A percentile compares a stretch with the other conserved stretches of the same genome.
Conservation (phyloP, 257 asterid genomes). For the Verbascum thapsus region DNA sequence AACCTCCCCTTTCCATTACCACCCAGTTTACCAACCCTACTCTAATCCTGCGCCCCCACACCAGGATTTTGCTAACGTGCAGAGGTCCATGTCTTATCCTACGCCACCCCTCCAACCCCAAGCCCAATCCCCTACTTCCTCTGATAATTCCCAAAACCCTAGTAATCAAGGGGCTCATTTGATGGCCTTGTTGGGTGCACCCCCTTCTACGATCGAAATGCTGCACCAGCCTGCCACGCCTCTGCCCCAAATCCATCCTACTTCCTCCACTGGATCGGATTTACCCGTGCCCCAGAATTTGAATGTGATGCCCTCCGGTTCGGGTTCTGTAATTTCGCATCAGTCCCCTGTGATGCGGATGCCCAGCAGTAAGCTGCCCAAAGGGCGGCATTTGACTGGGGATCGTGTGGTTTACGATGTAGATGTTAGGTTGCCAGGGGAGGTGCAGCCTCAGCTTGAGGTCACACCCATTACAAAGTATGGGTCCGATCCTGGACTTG, state of each 20-base stretch:
- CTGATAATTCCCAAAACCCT: conserved; percentile 45
- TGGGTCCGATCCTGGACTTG: conserved; percentile 92
- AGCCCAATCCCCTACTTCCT: conserved; percentile 33
- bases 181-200: conserved; percentile 91
- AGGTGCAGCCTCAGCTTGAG: conserved; percentile 98
- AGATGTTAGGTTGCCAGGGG: conserved; percentile 78
- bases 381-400: conserved; percentile 83
- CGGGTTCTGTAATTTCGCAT: conserved; percentile 45
- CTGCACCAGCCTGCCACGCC: conserved; percentile 47
- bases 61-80: conserved; percentile 49
- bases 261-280: conserved; percentile 73
- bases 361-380: conserved; percentile 90
- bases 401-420: conserved; percentile 70
- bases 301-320: conserved; percentile 42
- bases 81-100: conserved; percentile 82
- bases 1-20: conserved; percentile 50
- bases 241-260: conserved; percentile 50
- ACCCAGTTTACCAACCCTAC: conserved; percentile 46
- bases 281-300: conserved; percentile 40
- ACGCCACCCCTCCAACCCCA: conserved; percentile 80
- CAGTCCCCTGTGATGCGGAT: conserved; percentile 67
- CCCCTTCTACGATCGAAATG: conserved; percentile 49
- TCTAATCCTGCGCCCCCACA: conserved; percentile 42
- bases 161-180: conserved; percentile 68
- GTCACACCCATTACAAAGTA: conserved; percentile 98